Base-by-base conservation (phyloP, 1,284 basidiomycete genomes). In the Ceratobasidium sp. region DNA sequence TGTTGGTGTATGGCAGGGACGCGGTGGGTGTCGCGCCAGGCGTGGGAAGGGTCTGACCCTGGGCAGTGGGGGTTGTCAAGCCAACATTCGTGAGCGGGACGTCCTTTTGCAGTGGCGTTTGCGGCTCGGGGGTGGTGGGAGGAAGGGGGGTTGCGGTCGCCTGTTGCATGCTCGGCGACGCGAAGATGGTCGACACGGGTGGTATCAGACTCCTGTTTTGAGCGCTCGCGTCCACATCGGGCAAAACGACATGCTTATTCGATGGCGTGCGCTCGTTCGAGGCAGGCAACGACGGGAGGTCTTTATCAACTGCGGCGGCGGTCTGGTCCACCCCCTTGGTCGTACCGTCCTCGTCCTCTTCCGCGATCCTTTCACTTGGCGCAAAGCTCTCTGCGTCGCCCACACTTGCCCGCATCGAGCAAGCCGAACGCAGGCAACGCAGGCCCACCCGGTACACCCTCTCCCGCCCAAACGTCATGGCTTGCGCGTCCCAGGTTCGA, bases 381-480 rank as follows among this genome's bases (percentile, higher is more conserved):
- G 36, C 56, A 42, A 59, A 59, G 23, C 56, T 59, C 28, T 59
- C 56, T 8, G 73, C 49, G 74, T 74, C 18, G 74, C 62, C 14
- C 66, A 66, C 53, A 23, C 70, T 62, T 30, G 61, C 72, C 40
- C 58, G 69, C n/a, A n/a, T n/a, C n/a, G n/a, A n/a, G n/a, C n/a
- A n/a, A n/a, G n/a, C n/a, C n/a, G n/a, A n/a, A n/a, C n/a, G n/a
- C n/a, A n/a, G n/a, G n/a, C n/a, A n/a, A n/a, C n/a, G n/a, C n/a
- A n/a, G n/a, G n/a, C n/a, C n/a, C n/a, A n/a, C n/a, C n/a, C n/a
- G n/a, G n/a, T n/a, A n/a, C n/a, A n/a, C n/a, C n/a, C n/a, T n/a
- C n/a, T n/a, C n/a, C n/a, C n/a, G n/a, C n/a, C n/a, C n/a, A n/a
- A n/a, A n/a, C n/a, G n/a, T n/a, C n/a, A n/a, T n/a, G n/a, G n/a